These are phyloP conservation scores for Echium plantagineum DNA, from an alignment of 257 asterid species.

Conservation along the genomic window DNA sequence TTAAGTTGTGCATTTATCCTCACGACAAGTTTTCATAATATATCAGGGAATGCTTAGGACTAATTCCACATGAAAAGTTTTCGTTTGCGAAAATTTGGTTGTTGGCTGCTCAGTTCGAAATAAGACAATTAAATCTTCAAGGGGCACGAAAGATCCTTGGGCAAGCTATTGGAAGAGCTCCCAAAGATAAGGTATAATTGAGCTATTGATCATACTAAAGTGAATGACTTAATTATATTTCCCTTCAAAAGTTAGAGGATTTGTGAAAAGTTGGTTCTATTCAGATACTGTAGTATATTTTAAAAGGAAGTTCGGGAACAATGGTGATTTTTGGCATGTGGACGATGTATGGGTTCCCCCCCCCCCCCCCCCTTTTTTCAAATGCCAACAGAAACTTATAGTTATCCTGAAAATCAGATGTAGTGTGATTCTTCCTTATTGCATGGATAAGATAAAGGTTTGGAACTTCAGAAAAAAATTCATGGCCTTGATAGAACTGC, in stretches of 20 bases:
- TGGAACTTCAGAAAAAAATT: no score
- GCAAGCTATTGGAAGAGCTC: constrained; percentile 34
- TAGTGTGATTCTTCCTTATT: no score
- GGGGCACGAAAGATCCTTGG: constrained; percentile 32
- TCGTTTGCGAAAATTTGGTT: constrained; percentile 91
- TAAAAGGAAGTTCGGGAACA: no score
- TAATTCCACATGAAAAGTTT: constrained; percentile 41
- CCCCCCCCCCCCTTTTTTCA: no score
- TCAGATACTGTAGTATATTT: no score
- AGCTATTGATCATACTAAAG: constrained; percentile 54
- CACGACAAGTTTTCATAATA: background rate
- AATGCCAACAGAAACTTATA: no score
- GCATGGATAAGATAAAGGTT: no score
- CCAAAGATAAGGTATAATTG: constrained; percentile 39
- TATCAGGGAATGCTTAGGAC: constrained; percentile 16
- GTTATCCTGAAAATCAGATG: no score
- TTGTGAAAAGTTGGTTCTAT: constrained; percentile 25
- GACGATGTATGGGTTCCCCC: no score
- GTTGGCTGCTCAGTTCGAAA: constrained; percentile 92
- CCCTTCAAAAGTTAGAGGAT: no score
- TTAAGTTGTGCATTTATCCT: background rate
- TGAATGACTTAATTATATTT: constrained; percentile 27
- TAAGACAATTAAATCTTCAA: constrained; percentile 57
- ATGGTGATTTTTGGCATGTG: no score
- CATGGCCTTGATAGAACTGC: no score